Evolutionary conservation across 306 rosid species (phyloP).

Genomic region (Prunus persica): Prunus_persica_NCBIv2 NC_034014.1:30163001-30163500

Average conservation of each 20-base stretch:
- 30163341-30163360: not conserved
- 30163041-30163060: not conserved
- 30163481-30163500: not conserved
- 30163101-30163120: not conserved
- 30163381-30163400: conserved; percentile 20
- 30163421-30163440: conserved; percentile 8
- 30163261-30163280: conserved; percentile 7
- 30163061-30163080: not conserved
- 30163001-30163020: not conserved
- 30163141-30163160: no score
- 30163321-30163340: conserved; percentile 1
- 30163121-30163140: not conserved
- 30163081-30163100: conserved; percentile 1
- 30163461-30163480: conserved; percentile 1
- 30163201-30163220: no score
- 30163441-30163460: conserved; percentile 19
- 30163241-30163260: conserved; percentile 25
- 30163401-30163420: conserved; percentile 16
- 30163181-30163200: not conserved
- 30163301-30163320: not conserved
- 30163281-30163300: conserved; percentile 35
- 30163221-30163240: not conserved
- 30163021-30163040: not conserved
- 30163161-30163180: not conserved
- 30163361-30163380: conserved; percentile 30